These are phyloP conservation scores for Tylopilus rubrobrunneus DNA, from an alignment of 768 basidiomycete species.

Conservation along the genomic window DNA sequence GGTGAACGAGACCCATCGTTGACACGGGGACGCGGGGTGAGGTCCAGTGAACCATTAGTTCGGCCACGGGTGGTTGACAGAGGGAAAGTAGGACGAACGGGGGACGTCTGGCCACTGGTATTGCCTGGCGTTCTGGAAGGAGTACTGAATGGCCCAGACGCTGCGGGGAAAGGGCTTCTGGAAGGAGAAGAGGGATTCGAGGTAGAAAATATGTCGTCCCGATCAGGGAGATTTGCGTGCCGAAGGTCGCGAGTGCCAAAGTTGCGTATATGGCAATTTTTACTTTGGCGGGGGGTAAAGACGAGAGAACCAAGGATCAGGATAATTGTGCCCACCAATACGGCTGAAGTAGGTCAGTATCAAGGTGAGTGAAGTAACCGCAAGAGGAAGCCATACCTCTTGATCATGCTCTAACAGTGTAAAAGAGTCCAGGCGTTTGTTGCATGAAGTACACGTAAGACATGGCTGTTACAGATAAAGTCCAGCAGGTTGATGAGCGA, in stretches of 20 bases:
- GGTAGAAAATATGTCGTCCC: conserved; percentile 34
- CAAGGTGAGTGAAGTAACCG: not conserved
- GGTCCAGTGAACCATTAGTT: conserved; percentile 23
- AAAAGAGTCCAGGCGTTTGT: conserved; percentile 73
- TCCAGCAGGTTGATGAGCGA: conserved; percentile 1
- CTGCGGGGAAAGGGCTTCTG: conserved; percentile 18
- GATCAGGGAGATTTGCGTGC: conserved; percentile 62
- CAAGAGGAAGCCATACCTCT: conserved; percentile 45
- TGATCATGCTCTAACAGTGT: conserved; percentile 80
- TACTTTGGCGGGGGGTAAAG: conserved; percentile 43
- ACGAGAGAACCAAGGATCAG: not conserved
- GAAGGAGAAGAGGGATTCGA: conserved; percentile 32
- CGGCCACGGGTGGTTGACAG: conserved; percentile 27
- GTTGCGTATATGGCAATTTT: conserved; percentile 73
- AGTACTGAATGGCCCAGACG: conserved; percentile 6
- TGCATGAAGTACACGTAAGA: conserved; percentile 71
- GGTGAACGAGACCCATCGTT: conserved; percentile 25
- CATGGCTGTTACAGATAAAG: conserved; percentile 52
- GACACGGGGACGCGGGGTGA: conserved; percentile 13
- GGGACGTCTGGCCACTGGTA: conserved; percentile 23
- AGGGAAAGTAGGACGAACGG: conserved; percentile 32
- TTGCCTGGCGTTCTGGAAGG: conserved; percentile 16
- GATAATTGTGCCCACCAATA: conserved; percentile 36
- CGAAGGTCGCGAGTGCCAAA: conserved; percentile 77
- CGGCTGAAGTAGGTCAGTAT: conserved; percentile 28